Evolutionary conservation across 768 basidiomycete genomes (phyloP).

Genomic region (Lepiota venenata): DNA sequence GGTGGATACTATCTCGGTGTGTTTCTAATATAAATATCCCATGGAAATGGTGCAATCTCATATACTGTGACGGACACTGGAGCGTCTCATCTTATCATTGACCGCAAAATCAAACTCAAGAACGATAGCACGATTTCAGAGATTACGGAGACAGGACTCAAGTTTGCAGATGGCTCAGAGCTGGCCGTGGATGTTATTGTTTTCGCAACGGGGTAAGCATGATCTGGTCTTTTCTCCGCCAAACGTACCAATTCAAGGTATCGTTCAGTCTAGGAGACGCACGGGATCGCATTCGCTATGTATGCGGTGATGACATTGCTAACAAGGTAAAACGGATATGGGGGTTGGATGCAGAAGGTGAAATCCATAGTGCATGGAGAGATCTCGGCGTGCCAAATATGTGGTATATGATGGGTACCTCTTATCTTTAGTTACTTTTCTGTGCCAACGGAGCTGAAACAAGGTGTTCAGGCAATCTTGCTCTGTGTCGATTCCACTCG

Average conservation of each 20-base stretch:
- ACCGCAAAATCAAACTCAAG: slow-evolving; percentile 73
- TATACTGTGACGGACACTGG: slow-evolving; percentile 44
- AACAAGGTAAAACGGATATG: slow-evolving; percentile 47
- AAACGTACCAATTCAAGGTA: not conserved
- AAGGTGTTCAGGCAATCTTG: slow-evolving; percentile 46
- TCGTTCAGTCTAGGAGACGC: slow-evolving; percentile 42
- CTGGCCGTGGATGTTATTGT: slow-evolving; percentile 53
- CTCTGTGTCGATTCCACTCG: slow-evolving; percentile 62
- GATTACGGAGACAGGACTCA: slow-evolving; percentile 41
- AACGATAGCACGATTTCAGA: slow-evolving; percentile 46
- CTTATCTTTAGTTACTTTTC: not conserved
- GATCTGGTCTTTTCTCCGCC: not conserved
- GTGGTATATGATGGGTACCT: slow-evolving; percentile 59
- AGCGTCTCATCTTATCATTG: slow-evolving; percentile 55
- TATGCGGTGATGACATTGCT: slow-evolving; percentile 48
- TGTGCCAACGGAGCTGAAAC: not conserved
- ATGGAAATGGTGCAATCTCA: too few relatives aligned
- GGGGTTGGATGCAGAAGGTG: slow-evolving; percentile 66
- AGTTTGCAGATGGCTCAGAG: slow-evolving; percentile 46
- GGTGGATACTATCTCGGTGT: slow-evolving; percentile 38
- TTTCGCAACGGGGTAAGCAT: slow-evolving; percentile 52
- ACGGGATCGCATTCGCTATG: slow-evolving; percentile 29
- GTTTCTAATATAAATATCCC: not conserved
- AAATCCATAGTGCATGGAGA: slow-evolving; percentile 47
- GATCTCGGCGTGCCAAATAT: slow-evolving; percentile 49